Evolutionary conservation across 2,329 filamentous ascomycete species (phyloP).

Genomic region (Blastomyces emzantsi): DNA sequence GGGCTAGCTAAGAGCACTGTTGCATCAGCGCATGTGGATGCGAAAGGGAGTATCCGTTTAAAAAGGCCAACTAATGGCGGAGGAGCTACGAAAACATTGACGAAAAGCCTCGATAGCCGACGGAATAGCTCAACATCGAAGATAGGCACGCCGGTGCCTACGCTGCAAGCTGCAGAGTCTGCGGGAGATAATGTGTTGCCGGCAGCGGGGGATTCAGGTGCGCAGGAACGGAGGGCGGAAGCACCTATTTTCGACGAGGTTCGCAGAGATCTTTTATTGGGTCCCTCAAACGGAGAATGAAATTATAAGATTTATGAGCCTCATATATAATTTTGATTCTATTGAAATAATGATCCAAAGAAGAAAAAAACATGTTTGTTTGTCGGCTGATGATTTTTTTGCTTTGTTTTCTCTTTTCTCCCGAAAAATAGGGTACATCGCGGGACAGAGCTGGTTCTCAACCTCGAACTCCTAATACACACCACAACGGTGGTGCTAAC

Average conservation of each 20-base stretch:
- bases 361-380: conserved; percentile 5
- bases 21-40: conserved; percentile 77
- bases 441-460: conserved; percentile 13
- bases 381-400: conserved; percentile 14
- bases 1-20: conserved; percentile 88
- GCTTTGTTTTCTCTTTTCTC: conserved; percentile 4
- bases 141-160: conserved; percentile 46
- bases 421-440: conserved; percentile 13
- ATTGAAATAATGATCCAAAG: background rate
- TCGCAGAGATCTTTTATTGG: conserved; percentile 39
- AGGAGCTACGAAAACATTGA: conserved; percentile 66
- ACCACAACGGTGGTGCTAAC: conserved; percentile 8
- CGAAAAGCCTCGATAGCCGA: conserved; percentile 82
- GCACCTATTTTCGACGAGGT: conserved; percentile 40
- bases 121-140: conserved; percentile 80
- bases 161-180: conserved; percentile 28
- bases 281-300: conserved; percentile 25
- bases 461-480: conserved; percentile 15
- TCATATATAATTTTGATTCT: background rate
- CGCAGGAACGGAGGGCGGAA: conserved; percentile 29
- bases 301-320: background rate
- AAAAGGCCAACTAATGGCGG: conserved; percentile 52
- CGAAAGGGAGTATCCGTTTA: conserved; percentile 57
- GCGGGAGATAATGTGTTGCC: conserved; percentile 29
- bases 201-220: conserved; percentile 28